Evolutionary conservation across 192 early-diverging fungal genomes (phyloP), one percentile per base, ranked within the genome.

Genomic region (Phycomyces blakesleeanus): DNA sequence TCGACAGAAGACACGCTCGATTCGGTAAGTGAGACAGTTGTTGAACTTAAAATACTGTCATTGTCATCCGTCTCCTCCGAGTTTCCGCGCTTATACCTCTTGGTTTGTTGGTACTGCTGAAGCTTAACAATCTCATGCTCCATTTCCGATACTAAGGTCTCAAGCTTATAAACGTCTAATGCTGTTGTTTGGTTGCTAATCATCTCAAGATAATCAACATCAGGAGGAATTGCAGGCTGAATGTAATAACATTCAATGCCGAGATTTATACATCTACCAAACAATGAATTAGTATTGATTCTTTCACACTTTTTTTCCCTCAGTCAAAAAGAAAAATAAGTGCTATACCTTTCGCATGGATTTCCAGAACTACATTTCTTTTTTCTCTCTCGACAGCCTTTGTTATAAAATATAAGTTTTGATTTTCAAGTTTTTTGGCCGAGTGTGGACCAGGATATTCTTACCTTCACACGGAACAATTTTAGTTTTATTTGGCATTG

Each of bases 401-500:
- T 39, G 1, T 25, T 41, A 15, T 40, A 37, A 57, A 57, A 11
- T 3, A n/a, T n/a, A n/a, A n/a, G n/a, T n/a, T n/a, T n/a, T n/a
- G n/a, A n/a, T n/a, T n/a, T n/a, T n/a, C n/a, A n/a, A n/a, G n/a
- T n/a, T n/a, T n/a, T n/a, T n/a, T n/a, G n/a, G n/a, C n/a, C n/a
- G n/a, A n/a, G n/a, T n/a, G n/a, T n/a, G n/a, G n/a, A n/a, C n/a
- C n/a, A 24, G 11, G 11, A 58, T 42, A 0, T 29, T 1, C 18
- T 38, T 22, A 58, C 57, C 62, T 55, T 63, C 62, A 40, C 62
- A 63, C n/a, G 62, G 62, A 29, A 61, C 27, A 8, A 34, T 51
- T 51, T 61, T 61, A n/a, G 20, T 34, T 24, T 61, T 61, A 38
- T 49, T 49, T 37, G 29, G 29, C 29, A 34, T 34, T 34, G 29